Percentiles rank a stretch among this genome's conserved stretches.
Evolutionary conservation across 495 filamentous ascomycete species (phyloP).

Genomic region (Ramalina intermedia): DNA sequence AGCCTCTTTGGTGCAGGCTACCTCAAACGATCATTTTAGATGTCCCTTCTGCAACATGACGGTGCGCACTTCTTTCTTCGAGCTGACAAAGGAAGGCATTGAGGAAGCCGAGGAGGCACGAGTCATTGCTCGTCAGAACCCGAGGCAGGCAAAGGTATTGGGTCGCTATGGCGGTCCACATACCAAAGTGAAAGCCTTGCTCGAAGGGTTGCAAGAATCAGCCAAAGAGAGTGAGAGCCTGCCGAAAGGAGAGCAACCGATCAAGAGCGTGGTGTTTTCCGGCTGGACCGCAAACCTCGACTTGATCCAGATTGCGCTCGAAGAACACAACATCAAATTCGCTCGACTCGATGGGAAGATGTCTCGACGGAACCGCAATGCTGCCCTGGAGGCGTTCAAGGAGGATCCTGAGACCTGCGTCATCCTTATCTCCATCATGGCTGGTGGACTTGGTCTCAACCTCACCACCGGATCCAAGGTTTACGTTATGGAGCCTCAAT

Average conservation of each 20-base stretch:
- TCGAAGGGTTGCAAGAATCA: constrained; percentile 48
- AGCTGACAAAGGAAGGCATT: constrained; percentile 50
- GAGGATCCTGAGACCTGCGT: constrained; percentile 57
- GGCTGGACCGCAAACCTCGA: constrained; percentile 90
- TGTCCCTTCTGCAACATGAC: constrained; percentile 54
- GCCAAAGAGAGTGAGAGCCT: constrained; percentile 42
- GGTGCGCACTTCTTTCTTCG: constrained; percentile 43
- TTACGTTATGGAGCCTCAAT: constrained; percentile 97
- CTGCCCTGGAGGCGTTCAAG: constrained; percentile 60
- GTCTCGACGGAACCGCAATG: constrained; percentile 52
- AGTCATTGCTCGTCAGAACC: constrained; percentile 29
- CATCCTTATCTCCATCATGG: constrained; percentile 81
- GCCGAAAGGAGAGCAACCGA: constrained; percentile 45
- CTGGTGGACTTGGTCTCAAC: constrained; percentile 86
- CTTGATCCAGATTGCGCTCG: constrained; percentile 75
- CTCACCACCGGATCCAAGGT: constrained; percentile 72
- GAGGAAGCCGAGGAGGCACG: constrained; percentile 41
- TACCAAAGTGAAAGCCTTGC: constrained; percentile 72
- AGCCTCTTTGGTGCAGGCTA: constrained; percentile 21
- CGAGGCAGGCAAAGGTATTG: constrained; percentile 43
- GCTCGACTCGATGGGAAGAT: constrained; percentile 84
- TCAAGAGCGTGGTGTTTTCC: constrained; percentile 87
- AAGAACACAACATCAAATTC: constrained; percentile 48
- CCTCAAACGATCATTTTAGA: constrained; percentile 25
- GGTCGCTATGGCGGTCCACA: constrained; percentile 70